phyloP scores from a whole-genome alignment of 148 eudicot genomes.

The Vaccinium myrtillus region DNA sequence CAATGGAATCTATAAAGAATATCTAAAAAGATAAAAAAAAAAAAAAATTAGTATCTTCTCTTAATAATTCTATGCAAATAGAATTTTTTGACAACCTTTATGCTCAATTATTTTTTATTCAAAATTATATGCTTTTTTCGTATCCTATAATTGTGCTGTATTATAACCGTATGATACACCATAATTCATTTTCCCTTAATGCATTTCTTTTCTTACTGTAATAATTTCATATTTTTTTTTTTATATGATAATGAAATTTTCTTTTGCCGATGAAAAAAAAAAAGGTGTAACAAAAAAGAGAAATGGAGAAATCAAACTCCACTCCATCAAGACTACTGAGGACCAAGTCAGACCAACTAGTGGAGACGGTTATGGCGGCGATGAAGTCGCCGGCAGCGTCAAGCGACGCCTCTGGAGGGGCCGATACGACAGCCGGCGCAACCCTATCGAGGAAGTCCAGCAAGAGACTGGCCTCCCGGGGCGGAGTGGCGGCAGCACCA shows the following conservation, averaged over 20 bases:
- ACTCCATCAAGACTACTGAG: slow-evolving; percentile 40
- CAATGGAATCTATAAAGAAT: not conserved
- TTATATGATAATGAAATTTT: no score
- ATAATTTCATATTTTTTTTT: no score
- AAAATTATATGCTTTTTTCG: not conserved
- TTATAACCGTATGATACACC: no score
- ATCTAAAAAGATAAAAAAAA: not conserved
- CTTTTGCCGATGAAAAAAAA: no score
- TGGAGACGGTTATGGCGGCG: slow-evolving; percentile 52
- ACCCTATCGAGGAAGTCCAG: slow-evolving; percentile 54
- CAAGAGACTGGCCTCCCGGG: slow-evolving; percentile 46
- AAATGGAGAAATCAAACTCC: slow-evolving; percentile 56
- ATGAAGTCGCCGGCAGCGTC: slow-evolving; percentile 38
- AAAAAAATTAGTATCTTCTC: not conserved
- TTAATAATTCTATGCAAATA: not conserved
- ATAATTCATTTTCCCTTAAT: no score
- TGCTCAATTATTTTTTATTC: not conserved
- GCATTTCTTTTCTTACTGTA: no score
- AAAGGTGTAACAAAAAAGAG: not conserved
- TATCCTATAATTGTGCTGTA: no score
- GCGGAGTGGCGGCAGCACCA: slow-evolving; percentile 30
- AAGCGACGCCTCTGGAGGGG: slow-evolving; percentile 23
- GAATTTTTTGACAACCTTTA: not conserved
- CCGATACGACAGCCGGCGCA: slow-evolving; percentile 20
- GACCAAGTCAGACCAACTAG: slow-evolving; percentile 76